Conservation (phyloP, 108 stramenopile genomes). For the Pseudonitzschia multiseries region DNA sequence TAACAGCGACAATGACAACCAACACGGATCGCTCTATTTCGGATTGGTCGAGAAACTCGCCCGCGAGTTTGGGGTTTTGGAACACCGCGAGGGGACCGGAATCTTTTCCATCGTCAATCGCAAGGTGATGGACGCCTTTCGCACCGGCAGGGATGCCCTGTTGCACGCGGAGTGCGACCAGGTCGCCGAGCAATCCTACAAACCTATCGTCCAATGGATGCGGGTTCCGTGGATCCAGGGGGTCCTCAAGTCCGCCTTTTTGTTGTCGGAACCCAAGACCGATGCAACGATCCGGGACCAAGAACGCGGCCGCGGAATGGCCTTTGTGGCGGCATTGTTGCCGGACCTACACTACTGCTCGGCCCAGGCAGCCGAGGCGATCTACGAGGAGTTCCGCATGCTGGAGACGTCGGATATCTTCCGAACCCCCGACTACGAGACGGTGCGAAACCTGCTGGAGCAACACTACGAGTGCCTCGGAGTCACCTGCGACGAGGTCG, state of each 20-base stretch:
- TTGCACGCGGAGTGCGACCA: constrained; percentile 40
- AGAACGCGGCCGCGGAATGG: constrained; percentile 36
- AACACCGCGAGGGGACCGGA: constrained; percentile 23
- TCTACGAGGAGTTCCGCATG: constrained; percentile 47
- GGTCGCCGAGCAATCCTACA: constrained; percentile 22
- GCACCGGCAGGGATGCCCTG: constrained; percentile 20
- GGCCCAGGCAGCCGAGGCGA: constrained; percentile 35
- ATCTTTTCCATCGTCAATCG: constrained; percentile 45
- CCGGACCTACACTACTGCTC: constrained; percentile 46
- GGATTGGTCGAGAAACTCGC: constrained; percentile 62
- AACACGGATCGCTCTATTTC: constrained; percentile 31
- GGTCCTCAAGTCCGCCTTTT: constrained; percentile 42
- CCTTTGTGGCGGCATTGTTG: constrained; percentile 51
- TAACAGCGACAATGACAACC: constrained; percentile 38
- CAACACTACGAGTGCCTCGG: constrained; percentile 46
- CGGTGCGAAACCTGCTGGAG: constrained; percentile 51
- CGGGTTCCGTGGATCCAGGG: constrained; percentile 63
- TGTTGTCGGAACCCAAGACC: neutral
- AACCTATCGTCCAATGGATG: constrained; percentile 47
- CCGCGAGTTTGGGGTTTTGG: constrained; percentile 51
- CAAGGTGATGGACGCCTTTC: constrained; percentile 42
- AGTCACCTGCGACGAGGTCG: constrained; percentile 54
- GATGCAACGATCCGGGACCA: constrained; percentile 7
- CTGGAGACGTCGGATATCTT: neutral
- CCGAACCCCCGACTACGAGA: constrained; percentile 19